These are phyloP conservation scores for Microthlaspi erraticum DNA, from an alignment of 345 rosid genomes.

Conservation along the genomic window DNA sequence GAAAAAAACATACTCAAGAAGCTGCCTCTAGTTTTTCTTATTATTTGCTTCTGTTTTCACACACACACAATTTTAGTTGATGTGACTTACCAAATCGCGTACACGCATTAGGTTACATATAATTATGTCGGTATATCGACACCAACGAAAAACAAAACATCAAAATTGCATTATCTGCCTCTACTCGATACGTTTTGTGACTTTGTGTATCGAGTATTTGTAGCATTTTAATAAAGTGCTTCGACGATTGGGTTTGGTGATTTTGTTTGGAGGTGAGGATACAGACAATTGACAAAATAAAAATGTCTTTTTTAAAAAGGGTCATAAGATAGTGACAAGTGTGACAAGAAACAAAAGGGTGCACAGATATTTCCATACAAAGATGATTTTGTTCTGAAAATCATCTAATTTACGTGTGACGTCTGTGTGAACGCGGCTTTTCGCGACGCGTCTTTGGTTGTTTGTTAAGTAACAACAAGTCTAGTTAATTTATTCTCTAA, in stretches of 20 bases:
- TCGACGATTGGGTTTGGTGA: constrained; percentile 10
- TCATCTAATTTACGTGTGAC: constrained; percentile 8
- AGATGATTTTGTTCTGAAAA: constrained; percentile 6
- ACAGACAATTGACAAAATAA: not conserved
- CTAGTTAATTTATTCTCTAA: not conserved
- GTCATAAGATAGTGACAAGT: not conserved
- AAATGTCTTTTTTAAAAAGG: not conserved
- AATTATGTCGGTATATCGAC: constrained; percentile 24
- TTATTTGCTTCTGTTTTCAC: constrained; percentile 29
- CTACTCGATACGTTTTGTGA: no score
- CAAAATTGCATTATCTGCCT: not conserved
- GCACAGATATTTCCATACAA: not conserved
- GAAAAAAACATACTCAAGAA: constrained; percentile 4
- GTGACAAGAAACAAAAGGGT: constrained; percentile 1
- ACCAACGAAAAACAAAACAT: not conserved
- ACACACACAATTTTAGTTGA: constrained; percentile 25
- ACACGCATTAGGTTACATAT: constrained; percentile 24
- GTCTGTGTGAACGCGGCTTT: constrained; percentile 32
- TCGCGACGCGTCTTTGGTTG: constrained; percentile 33
- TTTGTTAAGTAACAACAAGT: not conserved
- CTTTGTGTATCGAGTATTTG: not conserved
- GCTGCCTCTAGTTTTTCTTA: constrained; percentile 14
- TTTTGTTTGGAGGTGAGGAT: constrained; percentile 34
- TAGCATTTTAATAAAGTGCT: not conserved
- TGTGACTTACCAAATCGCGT: constrained; percentile 33